Evolutionary conservation across 1,284 basidiomycete genomes (phyloP).

Genomic region (Xanthoconium separans): DNA sequence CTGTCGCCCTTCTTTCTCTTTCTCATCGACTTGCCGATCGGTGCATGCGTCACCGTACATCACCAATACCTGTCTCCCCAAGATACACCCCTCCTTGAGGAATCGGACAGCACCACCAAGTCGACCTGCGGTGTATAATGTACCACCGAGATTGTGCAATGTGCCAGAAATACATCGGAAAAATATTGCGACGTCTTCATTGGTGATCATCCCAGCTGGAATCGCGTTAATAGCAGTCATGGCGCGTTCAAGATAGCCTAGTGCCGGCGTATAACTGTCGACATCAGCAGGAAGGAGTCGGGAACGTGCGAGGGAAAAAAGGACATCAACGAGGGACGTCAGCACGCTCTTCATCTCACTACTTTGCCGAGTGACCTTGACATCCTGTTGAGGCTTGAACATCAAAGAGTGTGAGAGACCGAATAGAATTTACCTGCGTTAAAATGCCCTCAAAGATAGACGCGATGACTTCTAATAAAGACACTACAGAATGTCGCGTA

Average conservation of each 20-base stretch:
- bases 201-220: not conserved
- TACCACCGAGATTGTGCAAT: constrained; percentile 62
- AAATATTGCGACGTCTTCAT: constrained; percentile 49
- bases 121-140: constrained; percentile 58
- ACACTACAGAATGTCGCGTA: not conserved
- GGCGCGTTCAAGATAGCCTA: constrained; percentile 49
- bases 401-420: not conserved
- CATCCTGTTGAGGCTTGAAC: constrained; percentile 22
- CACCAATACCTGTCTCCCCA: constrained; percentile 49
- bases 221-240: constrained; percentile 33
- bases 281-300: constrained; percentile 45
- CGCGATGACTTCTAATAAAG: constrained; percentile 27
- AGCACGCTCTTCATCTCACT: constrained; percentile 36
- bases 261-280: constrained; percentile 49
- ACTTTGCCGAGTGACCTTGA: constrained; percentile 11
- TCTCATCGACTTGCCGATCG: constrained; percentile 19
- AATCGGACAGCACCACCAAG: constrained; percentile 66
- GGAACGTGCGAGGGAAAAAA: constrained; percentile 58
- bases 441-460: constrained; percentile 21
- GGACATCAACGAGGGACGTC: constrained; percentile 56
- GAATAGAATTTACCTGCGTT: constrained; percentile 26
- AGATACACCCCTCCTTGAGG: constrained; percentile 54
- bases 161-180: constrained; percentile 66
- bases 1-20: constrained; percentile 52
- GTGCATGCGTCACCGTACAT: constrained; percentile 12